Evolutionary conservation across 345 rosid genomes (phyloP), one percentile per base, ranked within the genome.

Genomic region (Citrus australasica): DNA sequence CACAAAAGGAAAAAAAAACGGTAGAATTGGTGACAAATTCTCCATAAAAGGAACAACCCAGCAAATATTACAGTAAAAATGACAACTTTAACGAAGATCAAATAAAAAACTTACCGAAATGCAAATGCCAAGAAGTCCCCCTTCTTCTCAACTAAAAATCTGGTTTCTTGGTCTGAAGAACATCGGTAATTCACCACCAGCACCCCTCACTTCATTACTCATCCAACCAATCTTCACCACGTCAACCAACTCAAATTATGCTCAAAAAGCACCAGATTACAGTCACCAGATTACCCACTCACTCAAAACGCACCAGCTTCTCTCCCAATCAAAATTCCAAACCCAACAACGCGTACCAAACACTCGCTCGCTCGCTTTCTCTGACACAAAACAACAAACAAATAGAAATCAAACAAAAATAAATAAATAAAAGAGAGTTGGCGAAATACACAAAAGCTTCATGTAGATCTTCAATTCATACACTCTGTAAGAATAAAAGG

Each of bases 111-210:
- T 84, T 30, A 72, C 76, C 73, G 64, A 64, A 85, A 79, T 76
- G 87, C 82, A 85, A 83, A 77, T 78, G 79, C 83, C 84, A 74
- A 51, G 81, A 81, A 77, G 79, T 67, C 81, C 79, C 78, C 83
- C 80, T 82, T 72, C 60, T 46, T 28, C 64, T 81, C 71, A 79
- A 27, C 78, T n/a, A 19, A 27, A 81, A 85, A 75, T 42, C 76
- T 48, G 42, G 74, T 70, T 79, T 74, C 67, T 66, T 17, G 66
- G 48, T 32, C 42, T 48, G 59, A 38, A 61, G 69, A 79, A 73
- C 82, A 81, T 75, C 80, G 9, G 40, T 22, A 64, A 32, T 32
- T 32, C 40, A 74, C 66, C 67, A 14, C 8, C 25, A 32, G 19
- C 81, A 76, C 51, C 42, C 70, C 46, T 38, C 24, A 69, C n/a